Base-by-base conservation (phyloP, 345 rosid species). In the Passiflora organensis region DNA sequence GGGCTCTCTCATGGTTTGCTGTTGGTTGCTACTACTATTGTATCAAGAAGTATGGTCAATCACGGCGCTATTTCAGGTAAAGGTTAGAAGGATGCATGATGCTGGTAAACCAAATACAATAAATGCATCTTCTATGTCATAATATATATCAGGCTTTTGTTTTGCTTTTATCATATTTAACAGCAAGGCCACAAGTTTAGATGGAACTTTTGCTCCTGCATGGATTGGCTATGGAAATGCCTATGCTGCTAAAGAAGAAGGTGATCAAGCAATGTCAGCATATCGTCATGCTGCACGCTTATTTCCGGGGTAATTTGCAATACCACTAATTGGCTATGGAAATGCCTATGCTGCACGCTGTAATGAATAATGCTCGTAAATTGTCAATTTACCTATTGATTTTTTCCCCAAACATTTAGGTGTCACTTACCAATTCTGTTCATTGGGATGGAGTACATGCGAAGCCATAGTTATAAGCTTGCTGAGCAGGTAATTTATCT, bases 361-460 rank as follows among this genome's bases (percentile, higher is more conserved):
- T n/a, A n/a, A n/a, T n/a, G n/a, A n/a, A n/a, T n/a, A n/a, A n/a
- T 71, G 63, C 47, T 46, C 61, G 70, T 64, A 51, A 61, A 72
- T 78, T 80, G 78, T 72, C 67, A 63, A 76, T 76, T 78, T 75
- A 78, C 89, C 81, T 76, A 78, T 75, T 81, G 75, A 84, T 67
- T 83, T 68, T 78, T 86, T 75, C 44, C 86, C 83, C 80, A 86
- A 76, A 78, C 79, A 73, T 86, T 81, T 86, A 89, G 97, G 89
- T 93, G 97, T 74, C 97, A 93, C 74, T 83, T 89, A 55, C 95
- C 99, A 73, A 87, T 95, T 68, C 51, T 89, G 69, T 93, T 82
- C 80, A 89, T 89, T 59, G 95, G 96, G 73, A 93, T 89, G 99
- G 99, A 93, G 76, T 93, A 93, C 80, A 86, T 82, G 94, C 81